Percentiles rank a stretch among this genome's conserved stretches.
phyloP scores from a whole-genome alignment of 1,284 basidiomycete species.

The Malassezia brasiliensis region DNA sequence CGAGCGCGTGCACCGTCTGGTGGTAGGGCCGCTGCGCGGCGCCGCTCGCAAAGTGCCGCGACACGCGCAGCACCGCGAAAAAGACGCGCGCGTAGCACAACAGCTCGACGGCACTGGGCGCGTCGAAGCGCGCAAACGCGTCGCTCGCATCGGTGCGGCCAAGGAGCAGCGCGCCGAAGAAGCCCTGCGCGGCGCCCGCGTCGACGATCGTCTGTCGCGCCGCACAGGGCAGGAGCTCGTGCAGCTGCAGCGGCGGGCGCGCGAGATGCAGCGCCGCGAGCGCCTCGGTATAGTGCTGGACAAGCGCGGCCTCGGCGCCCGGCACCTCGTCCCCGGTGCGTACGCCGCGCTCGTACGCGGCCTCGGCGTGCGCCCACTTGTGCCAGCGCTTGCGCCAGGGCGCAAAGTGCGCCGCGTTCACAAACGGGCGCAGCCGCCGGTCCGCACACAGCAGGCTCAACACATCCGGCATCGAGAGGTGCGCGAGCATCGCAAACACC shows the following conservation, averaged over 20 bases:
- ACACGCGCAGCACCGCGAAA: constrained; percentile 27
- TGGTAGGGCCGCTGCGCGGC: constrained; percentile 8
- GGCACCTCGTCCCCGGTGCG: constrained; percentile 10
- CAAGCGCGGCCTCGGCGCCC: constrained; percentile 14
- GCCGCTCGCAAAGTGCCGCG: constrained; percentile 18
- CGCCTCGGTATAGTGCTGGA: constrained; percentile 21
- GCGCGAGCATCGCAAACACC: constrained; percentile 27
- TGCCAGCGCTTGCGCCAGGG: constrained; percentile 30
- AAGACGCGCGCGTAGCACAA: constrained; percentile 32
- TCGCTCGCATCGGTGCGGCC: constrained; percentile 19
- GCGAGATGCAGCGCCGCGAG: constrained; percentile 20
- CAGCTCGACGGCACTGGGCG: constrained; percentile 25
- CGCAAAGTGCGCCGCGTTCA: constrained; percentile 23
- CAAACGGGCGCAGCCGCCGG: constrained; percentile 26
- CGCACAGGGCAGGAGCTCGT: constrained; percentile 18
- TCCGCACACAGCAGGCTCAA: constrained; percentile 25
- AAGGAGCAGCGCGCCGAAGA: constrained; percentile 21
- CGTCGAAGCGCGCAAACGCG: constrained; percentile 23
- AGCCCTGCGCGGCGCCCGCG: constrained; percentile 19
- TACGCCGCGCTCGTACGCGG: constrained; percentile 18
- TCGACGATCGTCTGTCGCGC: constrained; percentile 1
- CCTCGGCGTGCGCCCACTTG: constrained; percentile 18
- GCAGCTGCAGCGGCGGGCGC: constrained; percentile 21
- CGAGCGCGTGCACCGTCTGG: constrained; percentile 26
- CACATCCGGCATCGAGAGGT: constrained; percentile 26